Evolutionary conservation across 768 basidiomycete species (phyloP).

Genomic region (Hypholoma sublateritium): DNA sequence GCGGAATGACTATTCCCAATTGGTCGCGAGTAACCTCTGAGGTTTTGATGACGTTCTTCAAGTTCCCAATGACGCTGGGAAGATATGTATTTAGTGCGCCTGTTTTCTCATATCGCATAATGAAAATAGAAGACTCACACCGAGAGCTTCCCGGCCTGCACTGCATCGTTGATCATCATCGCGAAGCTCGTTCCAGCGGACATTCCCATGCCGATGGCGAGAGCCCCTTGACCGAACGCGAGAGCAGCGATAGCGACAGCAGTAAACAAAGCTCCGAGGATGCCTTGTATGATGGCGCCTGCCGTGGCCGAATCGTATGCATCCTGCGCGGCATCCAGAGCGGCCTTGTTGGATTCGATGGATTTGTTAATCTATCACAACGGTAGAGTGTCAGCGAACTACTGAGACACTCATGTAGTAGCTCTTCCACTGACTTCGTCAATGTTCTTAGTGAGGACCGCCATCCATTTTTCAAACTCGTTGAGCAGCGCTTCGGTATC

Average conservation of each 20-base stretch:
- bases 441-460: neutral
- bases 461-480: neutral
- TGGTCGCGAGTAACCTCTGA: neutral
- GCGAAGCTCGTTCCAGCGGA: neutral
- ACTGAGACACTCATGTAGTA: no score
- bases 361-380: neutral
- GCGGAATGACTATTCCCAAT: neutral
- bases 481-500: neutral
- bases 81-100: neutral
- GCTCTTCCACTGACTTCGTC: no score
- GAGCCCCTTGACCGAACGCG: neutral
- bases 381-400: neutral
- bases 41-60: neutral
- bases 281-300: neutral
- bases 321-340: neutral
- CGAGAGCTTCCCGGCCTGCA: neutral
- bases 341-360: neutral
- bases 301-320: neutral
- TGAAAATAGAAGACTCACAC: neutral
- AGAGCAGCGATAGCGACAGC: neutral
- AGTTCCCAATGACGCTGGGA: neutral
- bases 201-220: neutral
- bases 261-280: neutral
- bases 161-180: neutral
- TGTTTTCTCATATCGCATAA: neutral